phyloP scores from a whole-genome alignment of 305 asterid genomes.

The Fraxinus latifolia region DNA sequence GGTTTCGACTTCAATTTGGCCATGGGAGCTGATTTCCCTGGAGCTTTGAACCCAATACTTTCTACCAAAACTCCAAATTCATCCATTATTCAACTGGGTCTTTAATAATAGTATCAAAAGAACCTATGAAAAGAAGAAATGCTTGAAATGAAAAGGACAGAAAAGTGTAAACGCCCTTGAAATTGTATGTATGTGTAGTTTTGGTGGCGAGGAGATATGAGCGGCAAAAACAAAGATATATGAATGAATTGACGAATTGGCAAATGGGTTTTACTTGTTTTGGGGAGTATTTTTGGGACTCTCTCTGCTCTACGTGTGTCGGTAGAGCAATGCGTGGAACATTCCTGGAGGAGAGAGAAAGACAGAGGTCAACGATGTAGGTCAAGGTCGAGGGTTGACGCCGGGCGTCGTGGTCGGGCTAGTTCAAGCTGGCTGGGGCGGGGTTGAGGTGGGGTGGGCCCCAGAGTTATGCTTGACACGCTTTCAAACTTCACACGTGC shows the following conservation, averaged over 20 bases:
- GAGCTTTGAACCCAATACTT: conserved; percentile 72
- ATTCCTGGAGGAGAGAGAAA: neutral
- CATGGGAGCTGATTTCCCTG: conserved; percentile 61
- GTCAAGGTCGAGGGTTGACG: neutral
- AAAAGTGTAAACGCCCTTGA: neutral
- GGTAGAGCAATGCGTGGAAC: neutral
- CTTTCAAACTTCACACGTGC: neutral
- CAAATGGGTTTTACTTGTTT: neutral
- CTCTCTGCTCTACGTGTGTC: neutral
- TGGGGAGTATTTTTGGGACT: neutral
- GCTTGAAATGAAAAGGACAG: neutral
- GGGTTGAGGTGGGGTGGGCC: neutral
- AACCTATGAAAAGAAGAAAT: neutral
- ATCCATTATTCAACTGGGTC: conserved; percentile 42
- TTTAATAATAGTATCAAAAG: neutral
- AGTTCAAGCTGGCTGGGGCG: neutral
- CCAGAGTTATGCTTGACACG: neutral
- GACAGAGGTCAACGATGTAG: neutral
- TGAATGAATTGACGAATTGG: neutral
- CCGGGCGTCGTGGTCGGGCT: neutral
- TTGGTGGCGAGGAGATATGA: neutral
- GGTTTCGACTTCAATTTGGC: conserved; percentile 53
- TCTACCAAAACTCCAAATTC: conserved; percentile 77
- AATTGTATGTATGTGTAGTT: neutral
- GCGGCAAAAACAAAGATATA: neutral